phyloP scores from a whole-genome alignment of 768 basidiomycete genomes.

The Suillus subalutaceus region DNA sequence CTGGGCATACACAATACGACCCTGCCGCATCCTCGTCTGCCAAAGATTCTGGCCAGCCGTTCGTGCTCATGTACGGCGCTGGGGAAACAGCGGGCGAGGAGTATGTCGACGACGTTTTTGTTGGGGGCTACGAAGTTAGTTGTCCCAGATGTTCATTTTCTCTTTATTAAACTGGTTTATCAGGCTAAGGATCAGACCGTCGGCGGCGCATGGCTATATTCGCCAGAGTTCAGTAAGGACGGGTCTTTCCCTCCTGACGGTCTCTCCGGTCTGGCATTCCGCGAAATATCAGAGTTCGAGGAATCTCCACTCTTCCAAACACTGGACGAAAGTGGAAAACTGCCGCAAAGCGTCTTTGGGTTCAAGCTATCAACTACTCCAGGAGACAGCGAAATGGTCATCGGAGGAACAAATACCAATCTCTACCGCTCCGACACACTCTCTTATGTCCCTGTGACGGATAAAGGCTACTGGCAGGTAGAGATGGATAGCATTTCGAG shows the following conservation, averaged over 20 bases:
- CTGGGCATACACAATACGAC: slow-evolving; percentile 31
- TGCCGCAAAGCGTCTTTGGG: slow-evolving; percentile 36
- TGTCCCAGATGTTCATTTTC: background rate
- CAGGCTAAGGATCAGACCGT: slow-evolving; percentile 40
- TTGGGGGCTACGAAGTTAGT: slow-evolving; percentile 36
- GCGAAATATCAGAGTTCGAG: slow-evolving; percentile 36
- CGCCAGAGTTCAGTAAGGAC: slow-evolving; percentile 24
- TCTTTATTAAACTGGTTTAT: slow-evolving; percentile 7
- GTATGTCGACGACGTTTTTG: slow-evolving; percentile 39
- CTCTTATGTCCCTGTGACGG: slow-evolving; percentile 34
- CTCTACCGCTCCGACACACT: slow-evolving; percentile 24
- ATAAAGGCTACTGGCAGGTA: slow-evolving; percentile 41
- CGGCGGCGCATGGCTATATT: slow-evolving; percentile 38
- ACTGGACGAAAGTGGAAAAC: slow-evolving; percentile 36
- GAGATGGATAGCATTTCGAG: slow-evolving; percentile 22
- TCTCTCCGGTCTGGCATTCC: slow-evolving; percentile 44
- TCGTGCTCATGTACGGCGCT: slow-evolving; percentile 41
- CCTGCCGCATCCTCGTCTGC: slow-evolving; percentile 29
- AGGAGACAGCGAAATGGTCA: slow-evolving; percentile 19
- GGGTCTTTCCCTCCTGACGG: slow-evolving; percentile 36
- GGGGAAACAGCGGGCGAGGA: slow-evolving; percentile 34
- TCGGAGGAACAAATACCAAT: slow-evolving; percentile 41
- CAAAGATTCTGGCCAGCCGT: slow-evolving; percentile 14
- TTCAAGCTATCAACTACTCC: slow-evolving; percentile 45
- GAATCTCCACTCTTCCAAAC: slow-evolving; percentile 42